These are phyloP conservation scores for Phenoliferia sp. DNA, from an alignment of 1,284 basidiomycete genomes.

Conservation along the genomic window DNA sequence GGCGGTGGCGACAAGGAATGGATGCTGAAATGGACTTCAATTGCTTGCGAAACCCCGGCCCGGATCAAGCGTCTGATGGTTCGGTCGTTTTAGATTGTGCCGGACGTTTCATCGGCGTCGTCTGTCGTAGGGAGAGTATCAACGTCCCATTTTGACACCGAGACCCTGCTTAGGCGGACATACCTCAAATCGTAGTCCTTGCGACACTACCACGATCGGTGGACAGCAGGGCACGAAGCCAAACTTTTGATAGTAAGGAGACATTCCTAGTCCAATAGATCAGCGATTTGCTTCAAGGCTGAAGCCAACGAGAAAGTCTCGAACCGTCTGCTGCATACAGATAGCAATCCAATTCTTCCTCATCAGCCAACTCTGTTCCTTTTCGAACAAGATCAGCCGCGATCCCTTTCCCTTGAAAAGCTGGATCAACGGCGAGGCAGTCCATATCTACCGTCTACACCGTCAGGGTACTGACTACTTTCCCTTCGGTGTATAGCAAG, in stretches of 20 bases:
- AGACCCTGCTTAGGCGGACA: too few species aligned
- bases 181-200: too few species aligned
- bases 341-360: background rate
- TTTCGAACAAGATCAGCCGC: background rate
- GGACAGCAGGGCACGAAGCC: background rate
- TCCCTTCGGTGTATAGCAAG: background rate
- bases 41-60: too few species aligned
- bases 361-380: background rate
- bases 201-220: background rate
- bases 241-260: background rate
- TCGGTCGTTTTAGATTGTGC: too few species aligned
- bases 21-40: background rate
- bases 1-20: too few species aligned
- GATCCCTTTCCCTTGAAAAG: background rate
- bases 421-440: background rate
- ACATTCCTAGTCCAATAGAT: background rate
- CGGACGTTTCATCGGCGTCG: background rate
- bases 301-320: too few species aligned
- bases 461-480: background rate
- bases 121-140: too few species aligned
- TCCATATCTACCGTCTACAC: background rate
- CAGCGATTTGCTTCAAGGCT: too few species aligned
- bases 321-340: background rate
- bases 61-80: too few species aligned
- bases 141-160: too few species aligned